Base-by-base conservation (phyloP, 345 rosid species). In the Salix udensis region DNA sequence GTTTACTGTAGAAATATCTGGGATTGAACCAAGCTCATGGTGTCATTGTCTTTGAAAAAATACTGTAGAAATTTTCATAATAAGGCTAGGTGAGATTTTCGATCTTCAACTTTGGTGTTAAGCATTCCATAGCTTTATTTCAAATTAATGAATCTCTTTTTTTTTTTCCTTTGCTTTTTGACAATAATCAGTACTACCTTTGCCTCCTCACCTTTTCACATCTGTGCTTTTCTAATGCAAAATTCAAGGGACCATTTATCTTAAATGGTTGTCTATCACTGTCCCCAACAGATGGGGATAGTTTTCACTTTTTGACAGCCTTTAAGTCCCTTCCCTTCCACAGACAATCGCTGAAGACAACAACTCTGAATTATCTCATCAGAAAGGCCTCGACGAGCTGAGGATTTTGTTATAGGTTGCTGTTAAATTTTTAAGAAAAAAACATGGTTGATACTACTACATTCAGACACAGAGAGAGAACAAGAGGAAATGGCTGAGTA, bases 241-340 rank as follows among this genome's bases (percentile, higher is more conserved):
- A 79, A 73, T 46, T 68, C 24, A 40, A 76, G 78, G 88, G 84
- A 44, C 82, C 82, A 70, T 75, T 75, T 66, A 58, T 78, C 75
- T 69, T 74, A 71, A 81, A 79, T 81, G 78, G 78, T 46, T 39
- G 82, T 81, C 86, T 66, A 68, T 81, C 86, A 77, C 14, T 83
- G 86, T 81, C 80, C 74, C 78, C 80, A 16, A 68, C 13, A 34
- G 84, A 83, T 71, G 30, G 61, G 67, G 75, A 85, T 78, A 19
- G 72, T 71, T 82, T 79, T 81, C n/a, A 73, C 86, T 69, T 78
- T 80, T 78, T 52, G 9, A 67, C 74, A 42, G 77, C 68, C 44
- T 73, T 77, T 50, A 70, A 67, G 66, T 48, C 75, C 46, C 44
- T 42, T 60, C 72, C 36, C 40, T 44, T 69, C 46, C 48, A 9